Conservation (phyloP, 257 asterid species). For the Salvia rosmarinus region DNA sequence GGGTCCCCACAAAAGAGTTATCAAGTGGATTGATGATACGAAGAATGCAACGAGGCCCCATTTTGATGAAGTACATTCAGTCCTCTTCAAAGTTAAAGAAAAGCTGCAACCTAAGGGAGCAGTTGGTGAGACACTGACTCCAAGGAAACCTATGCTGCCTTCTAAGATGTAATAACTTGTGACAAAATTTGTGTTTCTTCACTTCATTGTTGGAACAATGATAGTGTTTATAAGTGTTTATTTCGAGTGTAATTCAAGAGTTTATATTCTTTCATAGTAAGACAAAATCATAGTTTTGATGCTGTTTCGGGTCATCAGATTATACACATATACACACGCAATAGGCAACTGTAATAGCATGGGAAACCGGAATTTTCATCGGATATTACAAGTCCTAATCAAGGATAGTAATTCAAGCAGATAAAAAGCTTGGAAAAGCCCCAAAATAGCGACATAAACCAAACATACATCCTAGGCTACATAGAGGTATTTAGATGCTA, state of each 20-base stretch:
- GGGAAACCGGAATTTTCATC: conserved; percentile 19
- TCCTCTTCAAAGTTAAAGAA: conserved; percentile 52
- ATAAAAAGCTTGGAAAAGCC: neutral
- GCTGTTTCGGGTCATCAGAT: too few species aligned
- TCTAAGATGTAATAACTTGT: conserved; percentile 47
- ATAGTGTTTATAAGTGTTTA: too few species aligned
- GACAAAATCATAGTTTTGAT: neutral
- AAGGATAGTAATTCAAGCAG: neutral
- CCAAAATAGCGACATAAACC: conserved; percentile 14
- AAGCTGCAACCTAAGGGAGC: conserved; percentile 35
- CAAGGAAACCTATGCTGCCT: conserved; percentile 16
- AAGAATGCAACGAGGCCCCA: conserved; percentile 64
- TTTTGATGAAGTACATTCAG: conserved; percentile 65
- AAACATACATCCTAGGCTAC: conserved; percentile 23
- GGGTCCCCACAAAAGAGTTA: conserved; percentile 56
- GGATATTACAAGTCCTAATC: conserved; percentile 12
- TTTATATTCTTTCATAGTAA: neutral
- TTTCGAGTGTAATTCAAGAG: too few species aligned
- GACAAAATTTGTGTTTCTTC: neutral
- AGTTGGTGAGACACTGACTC: neutral
- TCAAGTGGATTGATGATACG: conserved; percentile 64
- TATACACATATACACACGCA: neutral
- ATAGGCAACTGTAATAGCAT: neutral
- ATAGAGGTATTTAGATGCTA: neutral
- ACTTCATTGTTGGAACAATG: too few species aligned